These are phyloP conservation scores for Populus deltoides DNA, from an alignment of 345 rosid genomes.

Conservation along the genomic window DNA sequence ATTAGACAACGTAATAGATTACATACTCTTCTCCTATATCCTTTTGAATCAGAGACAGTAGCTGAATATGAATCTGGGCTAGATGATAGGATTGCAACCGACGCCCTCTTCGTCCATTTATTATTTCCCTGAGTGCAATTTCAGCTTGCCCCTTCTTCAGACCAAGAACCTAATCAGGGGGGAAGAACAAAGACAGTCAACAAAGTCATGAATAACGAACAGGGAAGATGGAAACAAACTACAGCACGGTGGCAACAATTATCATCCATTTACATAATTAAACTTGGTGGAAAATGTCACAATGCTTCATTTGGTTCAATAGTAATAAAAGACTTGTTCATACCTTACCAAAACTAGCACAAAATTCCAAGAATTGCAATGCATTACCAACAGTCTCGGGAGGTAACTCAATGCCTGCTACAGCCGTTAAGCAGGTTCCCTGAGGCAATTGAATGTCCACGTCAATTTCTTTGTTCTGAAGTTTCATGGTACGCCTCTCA, in stretches of 20 bases:
- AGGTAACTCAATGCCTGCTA: slow-evolving; percentile 58
- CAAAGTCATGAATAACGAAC: not conserved
- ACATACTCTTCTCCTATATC: slow-evolving; percentile 58
- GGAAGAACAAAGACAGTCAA: not conserved
- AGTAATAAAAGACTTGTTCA: not conserved
- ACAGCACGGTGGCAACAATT: not conserved
- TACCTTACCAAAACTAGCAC: slow-evolving; percentile 79
- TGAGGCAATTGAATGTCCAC: slow-evolving; percentile 46
- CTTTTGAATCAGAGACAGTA: slow-evolving; percentile 49
- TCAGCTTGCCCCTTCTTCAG: slow-evolving; percentile 74
- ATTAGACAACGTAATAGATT: not conserved
- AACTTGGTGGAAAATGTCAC: not conserved
- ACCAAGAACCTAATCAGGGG: slow-evolving; percentile 49
- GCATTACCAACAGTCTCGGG: slow-evolving; percentile 60
- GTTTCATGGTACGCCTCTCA: not conserved
- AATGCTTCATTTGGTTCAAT: not conserved
- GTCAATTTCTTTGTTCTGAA: slow-evolving; percentile 28
- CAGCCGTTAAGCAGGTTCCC: slow-evolving; percentile 42
- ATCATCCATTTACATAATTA: not conserved
- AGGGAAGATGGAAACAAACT: not conserved
- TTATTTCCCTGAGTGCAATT: slow-evolving; percentile 57
- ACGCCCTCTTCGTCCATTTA: slow-evolving; percentile 46
- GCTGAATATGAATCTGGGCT: slow-evolving; percentile 52
- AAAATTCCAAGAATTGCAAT: slow-evolving; percentile 79
- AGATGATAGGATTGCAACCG: slow-evolving; percentile 45